Evolutionary conservation across 176 grass and related monocot genomes (phyloP), one percentile per base, ranked within the genome.

Genomic region (Zea luxurians): DNA sequence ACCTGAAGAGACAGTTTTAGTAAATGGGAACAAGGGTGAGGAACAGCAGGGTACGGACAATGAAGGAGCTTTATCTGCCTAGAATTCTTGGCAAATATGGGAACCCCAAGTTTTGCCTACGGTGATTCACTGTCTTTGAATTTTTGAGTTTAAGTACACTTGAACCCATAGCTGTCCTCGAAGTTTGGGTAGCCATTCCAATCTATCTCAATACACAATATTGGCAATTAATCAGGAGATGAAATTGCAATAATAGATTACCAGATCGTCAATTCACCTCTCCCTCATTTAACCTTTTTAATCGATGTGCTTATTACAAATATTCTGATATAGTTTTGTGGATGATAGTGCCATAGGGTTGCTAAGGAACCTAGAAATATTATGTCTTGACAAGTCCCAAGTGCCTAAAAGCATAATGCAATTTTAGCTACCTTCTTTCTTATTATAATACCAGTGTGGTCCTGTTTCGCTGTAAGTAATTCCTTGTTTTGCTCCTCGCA

Each of bases 21-120:
- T 92, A 90, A 94, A 98, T 87, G 95, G 95, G 77, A 88, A 90
- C 76, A 89, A 98, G 68, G 83, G 81, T 85, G 95, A 98, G 89
- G 87, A 98, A 88, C 85, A 93, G 83, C 87, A 72, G 82, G 86
- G 84, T 91, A 93, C 15, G 71, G 87, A 91, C 75, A 93, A 85
- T 89, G 86, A 88, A 76, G 86, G 64, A 88, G 79, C 76, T 69
- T 69, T 64, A 7, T 83, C 86, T 80, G 64, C 86, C 64, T 88
- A 84, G 82, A 81, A 84, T 72, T 81, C 48, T 81, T 84, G 58
- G 58, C 71, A 50, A 76, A 70, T 66, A 58, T 77, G 20, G 80
- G 77, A 88, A 89, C 18, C 52, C 64, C 58, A 71, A 81, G 74
- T 76, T 84, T 84, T 89, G 87, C 64, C 71, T 76, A 80, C 70